phyloP scores from a whole-genome alignment of 2,329 filamentous ascomycete genomes.

The Pseudovirgaria hyperparasitica region DNA sequence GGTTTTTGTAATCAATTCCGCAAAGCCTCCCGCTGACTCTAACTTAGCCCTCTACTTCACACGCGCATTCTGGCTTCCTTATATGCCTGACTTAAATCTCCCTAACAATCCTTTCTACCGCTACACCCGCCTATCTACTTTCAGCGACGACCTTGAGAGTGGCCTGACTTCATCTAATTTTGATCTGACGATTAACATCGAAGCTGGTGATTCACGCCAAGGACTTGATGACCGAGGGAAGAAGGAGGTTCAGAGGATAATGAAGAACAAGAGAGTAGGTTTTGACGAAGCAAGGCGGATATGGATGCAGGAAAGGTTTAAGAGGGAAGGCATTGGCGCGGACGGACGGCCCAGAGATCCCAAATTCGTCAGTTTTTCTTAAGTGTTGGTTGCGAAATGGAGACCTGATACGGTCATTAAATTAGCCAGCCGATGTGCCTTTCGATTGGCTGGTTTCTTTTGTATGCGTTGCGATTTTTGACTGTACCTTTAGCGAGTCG shows the following conservation, averaged over 20 bases:
- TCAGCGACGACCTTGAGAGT: slow-evolving; percentile 74
- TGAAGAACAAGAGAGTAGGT: slow-evolving; percentile 69
- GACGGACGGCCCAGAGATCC: slow-evolving; percentile 84
- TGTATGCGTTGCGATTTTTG: no score
- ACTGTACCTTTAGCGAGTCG: no score
- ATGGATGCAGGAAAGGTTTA: slow-evolving; percentile 77
- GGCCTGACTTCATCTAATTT: slow-evolving; percentile 76
- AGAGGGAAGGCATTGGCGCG: slow-evolving; percentile 73
- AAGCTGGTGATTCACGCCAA: slow-evolving; percentile 61
- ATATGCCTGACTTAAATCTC: slow-evolving; percentile 41
- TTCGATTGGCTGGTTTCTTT: no score
- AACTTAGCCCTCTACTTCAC: slow-evolving; percentile 61
- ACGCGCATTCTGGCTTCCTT: slow-evolving; percentile 61
- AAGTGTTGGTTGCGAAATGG: slow-evolving; percentile 6
- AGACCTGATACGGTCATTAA: neutral
- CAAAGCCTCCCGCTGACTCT: slow-evolving; percentile 7
- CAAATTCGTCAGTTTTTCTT: slow-evolving; percentile 90
- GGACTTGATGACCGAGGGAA: slow-evolving; percentile 76
- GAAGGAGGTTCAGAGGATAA: slow-evolving; percentile 71
- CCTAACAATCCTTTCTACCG: slow-evolving; percentile 45
- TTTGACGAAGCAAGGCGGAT: slow-evolving; percentile 87
- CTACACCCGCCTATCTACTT: slow-evolving; percentile 69
- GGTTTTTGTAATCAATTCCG: slow-evolving; percentile 11
- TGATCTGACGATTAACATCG: slow-evolving; percentile 69
- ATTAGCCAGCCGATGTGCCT: neutral